Evolutionary conservation across 2,329 filamentous ascomycete genomes (phyloP).

Genomic region (Clonostachys sp.): DNA sequence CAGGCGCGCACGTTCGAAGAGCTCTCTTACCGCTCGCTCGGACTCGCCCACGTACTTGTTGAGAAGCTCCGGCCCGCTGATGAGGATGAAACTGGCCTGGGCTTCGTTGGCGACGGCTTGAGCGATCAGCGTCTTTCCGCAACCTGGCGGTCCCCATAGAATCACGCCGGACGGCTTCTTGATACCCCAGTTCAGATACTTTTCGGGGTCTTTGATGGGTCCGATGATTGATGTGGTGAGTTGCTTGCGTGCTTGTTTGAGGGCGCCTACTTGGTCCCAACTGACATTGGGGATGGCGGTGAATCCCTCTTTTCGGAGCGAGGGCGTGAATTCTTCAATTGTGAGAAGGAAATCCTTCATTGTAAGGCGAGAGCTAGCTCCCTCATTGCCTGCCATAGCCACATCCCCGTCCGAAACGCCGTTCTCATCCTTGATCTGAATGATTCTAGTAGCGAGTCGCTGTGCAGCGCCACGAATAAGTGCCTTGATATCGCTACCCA

Average conservation of each 20-base stretch:
- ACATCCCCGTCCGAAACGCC: neutral
- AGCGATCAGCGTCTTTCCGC: slow-evolving; percentile 92
- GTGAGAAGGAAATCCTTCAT: slow-evolving; percentile 65
- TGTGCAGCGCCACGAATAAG: slow-evolving; percentile 43
- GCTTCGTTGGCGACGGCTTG: slow-evolving; percentile 96
- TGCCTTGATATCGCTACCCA: slow-evolving; percentile 80
- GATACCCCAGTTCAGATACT: slow-evolving; percentile 74
- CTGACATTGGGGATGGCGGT: slow-evolving; percentile 90
- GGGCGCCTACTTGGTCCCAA: slow-evolving; percentile 87
- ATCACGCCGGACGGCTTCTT: slow-evolving; percentile 80
- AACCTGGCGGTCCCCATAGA: slow-evolving; percentile 94
- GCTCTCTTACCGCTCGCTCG: slow-evolving; percentile 85
- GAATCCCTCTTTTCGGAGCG: slow-evolving; percentile 82
- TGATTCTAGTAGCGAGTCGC: slow-evolving; percentile 13
- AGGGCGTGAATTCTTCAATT: slow-evolving; percentile 59
- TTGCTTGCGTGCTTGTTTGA: slow-evolving; percentile 73
- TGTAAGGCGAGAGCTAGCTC: slow-evolving; percentile 4
- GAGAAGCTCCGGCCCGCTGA: slow-evolving; percentile 92
- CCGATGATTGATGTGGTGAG: slow-evolving; percentile 83
- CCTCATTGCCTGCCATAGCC: neutral
- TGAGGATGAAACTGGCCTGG: slow-evolving; percentile 95
- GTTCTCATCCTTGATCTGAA: neutral
- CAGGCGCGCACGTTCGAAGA: slow-evolving; percentile 82
- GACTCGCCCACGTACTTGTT: slow-evolving; percentile 99
- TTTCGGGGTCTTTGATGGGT: slow-evolving; percentile 77